These are phyloP conservation scores for Pisolithus tinctorius DNA, from an alignment of 768 basidiomycete species.

Conservation along the genomic window DNA sequence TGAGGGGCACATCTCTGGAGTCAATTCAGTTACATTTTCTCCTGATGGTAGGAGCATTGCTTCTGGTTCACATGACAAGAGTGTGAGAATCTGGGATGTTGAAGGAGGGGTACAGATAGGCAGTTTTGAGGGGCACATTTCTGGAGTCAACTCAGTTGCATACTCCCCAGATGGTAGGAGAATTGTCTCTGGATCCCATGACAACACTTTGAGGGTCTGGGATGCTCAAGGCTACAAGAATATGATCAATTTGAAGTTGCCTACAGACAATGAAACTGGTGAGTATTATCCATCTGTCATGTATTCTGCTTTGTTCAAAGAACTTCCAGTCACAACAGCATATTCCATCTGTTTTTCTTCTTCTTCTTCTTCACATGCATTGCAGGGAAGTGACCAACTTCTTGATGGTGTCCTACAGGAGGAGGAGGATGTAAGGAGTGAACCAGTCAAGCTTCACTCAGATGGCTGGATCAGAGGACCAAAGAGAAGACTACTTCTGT, in stretches of 20 bases:
- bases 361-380: background rate
- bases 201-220: background rate
- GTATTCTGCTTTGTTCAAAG: too few species aligned
- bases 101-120: background rate
- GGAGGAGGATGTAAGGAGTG: background rate
- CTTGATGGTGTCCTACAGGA: background rate
- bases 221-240: background rate
- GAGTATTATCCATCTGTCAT: too few species aligned
- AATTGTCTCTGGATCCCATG: background rate
- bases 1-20: background rate
- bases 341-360: background rate
- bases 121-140: constrained; percentile 8
- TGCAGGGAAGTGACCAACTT: background rate
- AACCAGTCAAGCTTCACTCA: background rate
- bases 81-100: too few species aligned
- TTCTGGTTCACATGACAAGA: background rate
- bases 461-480: background rate
- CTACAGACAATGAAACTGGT: too few species aligned
- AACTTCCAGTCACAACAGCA: too few species aligned
- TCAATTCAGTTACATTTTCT: background rate
- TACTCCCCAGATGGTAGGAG: too few species aligned
- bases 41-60: constrained; percentile 2
- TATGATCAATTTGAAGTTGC: background rate
- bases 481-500: background rate
- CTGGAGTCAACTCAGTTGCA: background rate